phyloP scores from a whole-genome alignment of 2,329 filamentous ascomycete genomes.

The Pseudogymnoascus destructans region DNA sequence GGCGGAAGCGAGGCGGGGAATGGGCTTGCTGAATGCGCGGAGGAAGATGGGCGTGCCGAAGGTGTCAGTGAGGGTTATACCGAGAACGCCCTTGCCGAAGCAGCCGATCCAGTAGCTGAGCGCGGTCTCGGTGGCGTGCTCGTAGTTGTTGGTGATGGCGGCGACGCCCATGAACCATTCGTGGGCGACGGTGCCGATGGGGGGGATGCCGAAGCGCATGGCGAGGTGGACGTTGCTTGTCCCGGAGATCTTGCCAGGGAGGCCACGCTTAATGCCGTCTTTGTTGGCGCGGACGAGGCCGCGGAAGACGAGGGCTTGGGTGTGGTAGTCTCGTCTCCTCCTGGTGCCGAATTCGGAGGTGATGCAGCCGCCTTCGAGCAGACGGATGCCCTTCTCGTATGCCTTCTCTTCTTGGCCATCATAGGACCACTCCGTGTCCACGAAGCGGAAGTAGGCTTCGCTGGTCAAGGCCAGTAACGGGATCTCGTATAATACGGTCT shows the following conservation, averaged over 20 bases:
- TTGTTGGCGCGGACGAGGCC: constrained; percentile 70
- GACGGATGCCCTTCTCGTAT: constrained; percentile 61
- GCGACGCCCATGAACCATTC: constrained; percentile 99
- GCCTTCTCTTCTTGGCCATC: constrained; percentile 77
- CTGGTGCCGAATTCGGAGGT: constrained; percentile 92
- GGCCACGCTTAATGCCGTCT: constrained; percentile 50
- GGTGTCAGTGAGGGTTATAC: constrained; percentile 88
- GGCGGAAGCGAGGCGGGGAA: constrained; percentile 34
- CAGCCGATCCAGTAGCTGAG: constrained; percentile 81
- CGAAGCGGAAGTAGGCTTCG: constrained; percentile 95
- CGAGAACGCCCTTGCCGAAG: constrained; percentile 72
- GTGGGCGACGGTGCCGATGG: constrained; percentile 83
- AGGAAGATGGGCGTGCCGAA: constrained; percentile 89
- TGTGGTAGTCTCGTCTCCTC: constrained; percentile 83
- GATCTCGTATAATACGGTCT: constrained; percentile 97
- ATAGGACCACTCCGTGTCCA: constrained; percentile 85
- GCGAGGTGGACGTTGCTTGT: constrained; percentile 96
- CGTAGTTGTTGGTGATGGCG: constrained; percentile 77
- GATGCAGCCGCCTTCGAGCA: constrained; percentile 72
- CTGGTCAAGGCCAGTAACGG: constrained; percentile 83
- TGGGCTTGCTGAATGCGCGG: constrained; percentile 62
- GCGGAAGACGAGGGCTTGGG: constrained; percentile 80
- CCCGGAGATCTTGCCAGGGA: constrained; percentile 63
- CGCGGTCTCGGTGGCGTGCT: constrained; percentile 69
- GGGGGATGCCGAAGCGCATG: constrained; percentile 75